These are phyloP conservation scores for Penicillium sp. DNA, from an alignment of 2,329 filamentous ascomycete species.

Conservation along the genomic window DNA sequence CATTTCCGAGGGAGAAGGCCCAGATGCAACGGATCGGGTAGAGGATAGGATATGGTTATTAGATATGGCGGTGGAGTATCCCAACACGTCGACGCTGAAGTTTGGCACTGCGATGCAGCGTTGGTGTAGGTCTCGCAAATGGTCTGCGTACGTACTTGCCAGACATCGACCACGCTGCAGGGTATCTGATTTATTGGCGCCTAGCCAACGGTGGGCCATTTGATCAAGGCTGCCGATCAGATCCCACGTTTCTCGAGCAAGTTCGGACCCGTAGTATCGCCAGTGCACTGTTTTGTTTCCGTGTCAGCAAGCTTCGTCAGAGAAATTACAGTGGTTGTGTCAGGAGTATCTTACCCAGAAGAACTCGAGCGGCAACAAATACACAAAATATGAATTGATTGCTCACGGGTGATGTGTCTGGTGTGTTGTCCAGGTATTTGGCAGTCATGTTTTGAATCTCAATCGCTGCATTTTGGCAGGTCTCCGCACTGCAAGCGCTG, in stretches of 20 bases:
- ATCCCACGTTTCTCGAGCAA: conserved; percentile 19
- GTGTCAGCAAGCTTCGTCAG: neutral
- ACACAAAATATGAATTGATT: conserved; percentile 44
- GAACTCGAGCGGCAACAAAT: conserved; percentile 36
- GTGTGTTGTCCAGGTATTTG: conserved; percentile 42
- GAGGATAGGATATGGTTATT: neutral
- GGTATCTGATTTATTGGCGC: neutral
- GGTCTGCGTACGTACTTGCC: conserved; percentile 7
- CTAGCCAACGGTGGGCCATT: conserved; percentile 14
- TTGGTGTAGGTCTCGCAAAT: conserved; percentile 4
- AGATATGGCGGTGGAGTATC: neutral
- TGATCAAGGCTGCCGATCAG: conserved; percentile 19
- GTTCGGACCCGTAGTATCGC: conserved; percentile 16
- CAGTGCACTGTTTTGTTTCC: conserved; percentile 20
- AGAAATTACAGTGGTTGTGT: too few species aligned
- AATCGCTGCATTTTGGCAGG: conserved; percentile 44
- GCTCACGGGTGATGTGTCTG: conserved; percentile 12
- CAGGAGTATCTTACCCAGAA: conserved; percentile 15
- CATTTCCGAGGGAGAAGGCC: neutral
- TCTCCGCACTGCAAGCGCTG: conserved; percentile 45
- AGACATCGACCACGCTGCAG: neutral
- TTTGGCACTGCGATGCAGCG: neutral
- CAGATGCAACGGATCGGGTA: neutral
- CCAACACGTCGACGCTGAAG: conserved; percentile 6
- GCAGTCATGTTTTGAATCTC: conserved; percentile 41